These are phyloP conservation scores for Cicer judaicum DNA, from an alignment of 306 rosid genomes.

Conservation along the genomic window DNA sequence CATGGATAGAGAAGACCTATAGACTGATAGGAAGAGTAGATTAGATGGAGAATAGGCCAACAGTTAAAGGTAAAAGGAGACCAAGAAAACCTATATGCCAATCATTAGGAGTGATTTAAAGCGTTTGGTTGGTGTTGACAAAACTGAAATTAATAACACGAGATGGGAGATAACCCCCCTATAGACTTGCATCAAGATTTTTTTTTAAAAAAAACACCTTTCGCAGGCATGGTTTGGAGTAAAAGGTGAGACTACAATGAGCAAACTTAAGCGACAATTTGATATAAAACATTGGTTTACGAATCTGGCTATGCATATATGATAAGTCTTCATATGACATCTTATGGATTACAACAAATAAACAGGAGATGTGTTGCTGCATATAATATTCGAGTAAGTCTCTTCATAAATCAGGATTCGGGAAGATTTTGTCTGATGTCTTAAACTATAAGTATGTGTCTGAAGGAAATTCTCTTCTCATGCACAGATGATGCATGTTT, in stretches of 20 bases:
- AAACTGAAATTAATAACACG: background rate
- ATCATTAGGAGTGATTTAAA: background rate
- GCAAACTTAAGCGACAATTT: conserved; percentile 4
- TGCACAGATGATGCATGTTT: background rate
- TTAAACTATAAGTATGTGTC: background rate
- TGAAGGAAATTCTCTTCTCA: background rate
- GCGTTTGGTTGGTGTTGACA: background rate
- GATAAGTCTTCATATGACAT: conserved; percentile 22
- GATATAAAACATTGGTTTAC: conserved; percentile 22
- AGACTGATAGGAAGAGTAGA: background rate
- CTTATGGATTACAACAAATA: background rate
- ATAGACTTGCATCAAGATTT: background rate
- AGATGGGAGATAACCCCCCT: background rate
- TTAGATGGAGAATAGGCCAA: background rate
- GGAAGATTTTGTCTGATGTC: background rate
- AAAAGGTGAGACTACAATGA: conserved; percentile 38
- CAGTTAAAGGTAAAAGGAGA: background rate
- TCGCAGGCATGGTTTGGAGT: conserved; percentile 15
- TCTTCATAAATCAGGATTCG: background rate
- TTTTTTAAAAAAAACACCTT: conserved; percentile 15
- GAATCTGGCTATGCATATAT: background rate
- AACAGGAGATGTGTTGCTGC: background rate
- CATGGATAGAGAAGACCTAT: background rate
- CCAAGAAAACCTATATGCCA: background rate
- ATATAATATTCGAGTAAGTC: conserved; percentile 1